Evolutionary conservation across 805 yeast genomes (phyloP).

Genomic region (Ogataea haglerorum): DNA sequence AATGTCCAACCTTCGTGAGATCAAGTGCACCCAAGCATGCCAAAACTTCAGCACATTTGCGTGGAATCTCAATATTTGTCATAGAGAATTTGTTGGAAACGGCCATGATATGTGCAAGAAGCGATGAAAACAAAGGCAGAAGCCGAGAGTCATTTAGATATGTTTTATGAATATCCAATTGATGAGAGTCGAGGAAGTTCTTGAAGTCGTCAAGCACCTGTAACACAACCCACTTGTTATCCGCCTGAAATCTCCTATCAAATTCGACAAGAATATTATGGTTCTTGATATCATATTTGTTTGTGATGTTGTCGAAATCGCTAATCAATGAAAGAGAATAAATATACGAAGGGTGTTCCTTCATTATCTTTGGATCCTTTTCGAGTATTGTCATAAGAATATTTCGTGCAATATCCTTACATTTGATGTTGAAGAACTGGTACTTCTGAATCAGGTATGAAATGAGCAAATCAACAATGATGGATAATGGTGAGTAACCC

Average conservation of each 20-base stretch:
- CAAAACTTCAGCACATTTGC: conserved; percentile 63
- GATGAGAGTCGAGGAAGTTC: conserved; percentile 49
- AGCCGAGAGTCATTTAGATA: conserved; percentile 37
- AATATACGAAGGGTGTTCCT: conserved; percentile 48
- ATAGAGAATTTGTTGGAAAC: conserved; percentile 54
- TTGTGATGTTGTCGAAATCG: conserved; percentile 30
- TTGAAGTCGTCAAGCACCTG: conserved; percentile 68
- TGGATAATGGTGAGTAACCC: conserved; percentile 52
- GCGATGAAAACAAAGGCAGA: conserved; percentile 36
- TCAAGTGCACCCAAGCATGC: conserved; percentile 79
- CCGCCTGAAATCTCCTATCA: conserved; percentile 53
- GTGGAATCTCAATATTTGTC: conserved; percentile 46
- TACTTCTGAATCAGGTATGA: conserved; percentile 73
- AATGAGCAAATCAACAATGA: conserved; percentile 69
- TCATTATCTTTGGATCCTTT: conserved; percentile 33
- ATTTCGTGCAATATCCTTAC: conserved; percentile 49
- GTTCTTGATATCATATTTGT: conserved; percentile 19
- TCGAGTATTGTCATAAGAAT: conserved; percentile 40
- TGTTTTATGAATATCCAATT: conserved; percentile 44
- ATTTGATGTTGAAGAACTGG: conserved; percentile 44
- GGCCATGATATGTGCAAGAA: conserved; percentile 53
- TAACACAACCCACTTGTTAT: conserved; percentile 65
- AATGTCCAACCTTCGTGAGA: conserved; percentile 46
- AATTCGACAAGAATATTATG: conserved; percentile 46
- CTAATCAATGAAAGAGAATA: conserved; percentile 49